These are phyloP conservation scores for Penicillium thymicola DNA, from an alignment of 2,329 filamentous ascomycete species.

Conservation along the genomic window DNA sequence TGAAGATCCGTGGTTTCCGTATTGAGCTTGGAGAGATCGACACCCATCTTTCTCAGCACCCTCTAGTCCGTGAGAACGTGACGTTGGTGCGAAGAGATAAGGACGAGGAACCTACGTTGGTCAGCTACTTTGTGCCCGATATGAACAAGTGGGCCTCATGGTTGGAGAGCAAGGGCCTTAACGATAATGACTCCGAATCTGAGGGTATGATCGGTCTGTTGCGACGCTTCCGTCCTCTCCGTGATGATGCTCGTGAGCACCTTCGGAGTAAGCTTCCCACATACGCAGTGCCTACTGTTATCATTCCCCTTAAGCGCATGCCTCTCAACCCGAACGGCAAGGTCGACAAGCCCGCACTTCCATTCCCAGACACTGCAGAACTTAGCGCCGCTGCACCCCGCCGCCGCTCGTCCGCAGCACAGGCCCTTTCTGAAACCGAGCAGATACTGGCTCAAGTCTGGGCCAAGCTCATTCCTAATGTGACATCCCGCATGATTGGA, in stretches of 20 bases:
- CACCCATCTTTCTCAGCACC: conserved; percentile 70
- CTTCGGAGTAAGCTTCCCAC: conserved; percentile 68
- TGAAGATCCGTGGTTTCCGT: conserved; percentile 94
- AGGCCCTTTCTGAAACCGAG: conserved; percentile 57
- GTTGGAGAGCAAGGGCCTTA: conserved; percentile 54
- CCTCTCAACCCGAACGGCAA: conserved; percentile 86
- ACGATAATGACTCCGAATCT: conserved; percentile 48
- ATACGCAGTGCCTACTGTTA: conserved; percentile 72
- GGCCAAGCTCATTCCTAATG: conserved; percentile 64
- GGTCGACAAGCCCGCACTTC: conserved; percentile 73
- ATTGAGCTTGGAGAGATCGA: conserved; percentile 96
- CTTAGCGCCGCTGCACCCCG: conserved; percentile 56
- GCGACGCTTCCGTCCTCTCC: conserved; percentile 59
- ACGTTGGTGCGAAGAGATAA: conserved; percentile 81
- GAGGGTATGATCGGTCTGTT: conserved; percentile 55
- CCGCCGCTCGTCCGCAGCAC: conserved; percentile 48
- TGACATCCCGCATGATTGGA: conserved; percentile 66
- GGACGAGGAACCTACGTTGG: conserved; percentile 78
- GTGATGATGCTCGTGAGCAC: conserved; percentile 61
- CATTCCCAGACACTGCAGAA: conserved; percentile 73
- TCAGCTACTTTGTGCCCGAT: conserved; percentile 88
- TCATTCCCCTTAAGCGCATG: conserved; percentile 69
- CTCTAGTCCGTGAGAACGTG: conserved; percentile 75
- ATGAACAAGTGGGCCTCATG: conserved; percentile 69
- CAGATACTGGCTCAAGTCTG: conserved; percentile 67